A percentile compares a stretch with the other conserved stretches of the same genome.
These are phyloP conservation scores for Neurospora sublineolata DNA, from an alignment of 495 filamentous ascomycete species.

Conservation along the genomic window DNA sequence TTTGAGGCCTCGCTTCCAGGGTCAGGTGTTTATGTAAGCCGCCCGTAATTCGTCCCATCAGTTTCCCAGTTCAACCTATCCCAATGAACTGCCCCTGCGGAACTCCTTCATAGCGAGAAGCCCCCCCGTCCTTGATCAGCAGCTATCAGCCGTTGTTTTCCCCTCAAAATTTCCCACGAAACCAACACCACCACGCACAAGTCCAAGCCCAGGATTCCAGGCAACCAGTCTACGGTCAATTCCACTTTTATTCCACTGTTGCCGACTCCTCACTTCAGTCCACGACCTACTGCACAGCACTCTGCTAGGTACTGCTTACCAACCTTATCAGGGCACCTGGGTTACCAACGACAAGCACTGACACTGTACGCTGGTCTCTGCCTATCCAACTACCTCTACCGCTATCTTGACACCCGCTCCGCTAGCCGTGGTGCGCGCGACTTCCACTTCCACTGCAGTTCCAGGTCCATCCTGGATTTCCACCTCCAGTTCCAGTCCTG, in stretches of 20 bases:
- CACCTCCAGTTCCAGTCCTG: slow-evolving; percentile 1
- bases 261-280: not conserved
- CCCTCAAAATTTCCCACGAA: slow-evolving; percentile 21
- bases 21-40: slow-evolving; percentile 13
- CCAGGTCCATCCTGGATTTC: slow-evolving; percentile 1
- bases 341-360: not conserved
- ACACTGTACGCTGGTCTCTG: not conserved
- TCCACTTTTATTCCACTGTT: not conserved
- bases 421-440: not conserved
- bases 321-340: not conserved
- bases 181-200: not conserved
- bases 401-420: not conserved
- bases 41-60: slow-evolving; percentile 3
- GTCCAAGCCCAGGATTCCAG: not conserved
- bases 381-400: not conserved
- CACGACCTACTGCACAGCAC: not conserved
- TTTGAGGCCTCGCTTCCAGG: not conserved
- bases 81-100: not conserved
- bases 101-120: not conserved
- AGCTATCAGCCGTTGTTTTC: slow-evolving; percentile 18
- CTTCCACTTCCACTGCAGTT: not conserved
- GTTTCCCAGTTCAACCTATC: not conserved
- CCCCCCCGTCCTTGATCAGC: not conserved
- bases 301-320: not conserved
- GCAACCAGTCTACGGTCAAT: not conserved